Evolutionary conservation across 768 basidiomycete genomes (phyloP), one percentile per base, ranked within the genome.

Genomic region (Tulasnella sp.): DNA sequence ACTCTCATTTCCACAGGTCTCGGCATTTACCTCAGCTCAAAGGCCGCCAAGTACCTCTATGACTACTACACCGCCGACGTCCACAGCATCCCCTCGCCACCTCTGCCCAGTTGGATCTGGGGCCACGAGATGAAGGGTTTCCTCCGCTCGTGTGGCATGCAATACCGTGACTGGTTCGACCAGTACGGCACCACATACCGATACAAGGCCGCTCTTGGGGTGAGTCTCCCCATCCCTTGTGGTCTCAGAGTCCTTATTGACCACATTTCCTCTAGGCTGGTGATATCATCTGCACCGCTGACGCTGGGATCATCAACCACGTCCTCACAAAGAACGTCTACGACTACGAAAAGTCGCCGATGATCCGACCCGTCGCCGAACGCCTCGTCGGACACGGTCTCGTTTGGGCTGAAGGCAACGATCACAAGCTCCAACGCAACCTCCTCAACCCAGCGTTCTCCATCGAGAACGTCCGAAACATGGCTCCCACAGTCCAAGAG

Each of bases 391-490:
- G 81, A 5, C 75, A 75, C n/a, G 81, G 80, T 11, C 68, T 82
- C 16, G 80, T 80, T 12, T 83, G 81, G 81, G 80, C 80, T 2
- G 80, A 82, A 74, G 81, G 80, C 14, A 78, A 78, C 19, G 81
- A 80, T 26, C 82, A 82, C 76, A 80, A 77, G 70, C 72, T 73
- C 40, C 75, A 77, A 75, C 74, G 74, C 12, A 67, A 69, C 12
- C 72, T 73, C 72, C 44, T 73, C 36, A 73, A 73, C 65, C 72
- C 72, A n/a, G 72, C 66, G 2, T 73, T 73, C 66, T 71, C 72
- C 14, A 42, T 67, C 35, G 72, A 73, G 29, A 47, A 52, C n/a
- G 39, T 68, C 37, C 64, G 72, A 22, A 52, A 52, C 11, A 73
- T 73, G 72, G 64, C 64, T 8, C 65, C 64, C 4, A 65, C 35